Evolutionary conservation across 768 basidiomycete genomes (phyloP).

Genomic region (Leccinum pellstonianum): DNA sequence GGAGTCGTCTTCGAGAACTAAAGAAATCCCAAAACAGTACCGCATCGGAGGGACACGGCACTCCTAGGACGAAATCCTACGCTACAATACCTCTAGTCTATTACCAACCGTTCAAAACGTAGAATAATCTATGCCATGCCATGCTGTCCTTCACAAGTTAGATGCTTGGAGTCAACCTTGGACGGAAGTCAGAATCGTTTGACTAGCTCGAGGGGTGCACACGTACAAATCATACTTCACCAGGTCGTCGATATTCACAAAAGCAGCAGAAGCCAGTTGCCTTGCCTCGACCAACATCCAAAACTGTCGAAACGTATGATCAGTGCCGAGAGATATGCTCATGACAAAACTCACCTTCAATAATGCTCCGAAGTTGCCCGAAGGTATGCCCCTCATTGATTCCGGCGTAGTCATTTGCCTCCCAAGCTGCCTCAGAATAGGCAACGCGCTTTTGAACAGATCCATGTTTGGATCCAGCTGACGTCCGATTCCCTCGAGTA

Average conservation of each 20-base stretch:
- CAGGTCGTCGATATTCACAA: slow-evolving; percentile 80
- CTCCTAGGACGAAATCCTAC: slow-evolving; percentile 10
- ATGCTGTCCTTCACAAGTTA: slow-evolving; percentile 19
- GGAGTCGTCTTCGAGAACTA: neutral
- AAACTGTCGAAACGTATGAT: slow-evolving; percentile 45
- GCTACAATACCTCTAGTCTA: slow-evolving; percentile 19
- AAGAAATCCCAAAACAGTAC: neutral
- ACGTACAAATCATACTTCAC: slow-evolving; percentile 85
- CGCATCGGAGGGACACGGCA: slow-evolving; percentile 15
- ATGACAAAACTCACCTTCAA: slow-evolving; percentile 65
- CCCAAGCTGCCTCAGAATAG: slow-evolving; percentile 89
- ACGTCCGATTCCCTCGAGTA: slow-evolving; percentile 94
- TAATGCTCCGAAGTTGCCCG: slow-evolving; percentile 77
- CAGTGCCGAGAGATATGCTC: neutral
- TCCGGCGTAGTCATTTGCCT: slow-evolving; percentile 84
- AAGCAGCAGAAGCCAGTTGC: slow-evolving; percentile 75
- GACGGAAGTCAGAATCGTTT: slow-evolving; percentile 14
- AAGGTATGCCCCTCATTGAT: slow-evolving; percentile 57
- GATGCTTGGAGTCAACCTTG: slow-evolving; percentile 53
- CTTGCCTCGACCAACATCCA: slow-evolving; percentile 96
- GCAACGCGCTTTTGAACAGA: slow-evolving; percentile 92
- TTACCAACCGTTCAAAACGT: neutral
- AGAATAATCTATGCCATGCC: slow-evolving; percentile 15
- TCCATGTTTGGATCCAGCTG: slow-evolving; percentile 91
- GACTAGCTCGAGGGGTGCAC: neutral